Base-by-base conservation (phyloP, 306 rosid species). In the Pyrus bretschneideri region DNA sequence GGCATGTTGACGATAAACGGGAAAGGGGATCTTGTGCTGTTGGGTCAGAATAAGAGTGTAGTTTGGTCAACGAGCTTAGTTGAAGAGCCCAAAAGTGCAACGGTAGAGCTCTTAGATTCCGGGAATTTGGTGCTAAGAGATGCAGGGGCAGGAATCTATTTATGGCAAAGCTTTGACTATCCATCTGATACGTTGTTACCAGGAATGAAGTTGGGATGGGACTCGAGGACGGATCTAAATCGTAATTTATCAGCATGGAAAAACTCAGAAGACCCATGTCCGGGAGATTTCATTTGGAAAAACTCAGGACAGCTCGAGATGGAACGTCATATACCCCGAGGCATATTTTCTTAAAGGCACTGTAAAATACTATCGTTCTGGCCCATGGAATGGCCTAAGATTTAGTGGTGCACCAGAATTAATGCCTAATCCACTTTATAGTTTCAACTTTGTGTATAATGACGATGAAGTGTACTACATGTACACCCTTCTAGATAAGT, bases 91-190 rank as follows among this genome's bases (percentile, higher is more conserved):
- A 33, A 23, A 17, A 85, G 76, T 33, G 87, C 86, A 35, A 61
- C 72, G 5, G 31, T 73, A 3, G 81, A 84, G 82, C 89, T 91
- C 23, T 74, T 85, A 68, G 78, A 82, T 78, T 77, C 86, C 14
- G 96, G 91, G 31, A 91, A 88, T 64, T 80, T 88, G 14, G 87
- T 91, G 1, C 23, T 84, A 21, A 82, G 78, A 72, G 82, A 82
- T 35, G 65, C 73, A 14, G 69, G 61, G 30, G 49, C 82, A 3
- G 83, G 70, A 55, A 10, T 44, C 46, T 86, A 77, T 68, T 71
- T 81, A 70, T 88, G 93, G 96, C 88, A 91, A 57, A 85, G 93
- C 79, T 88, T 87, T 57, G 91, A 91, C 58, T 81, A 91, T 70
- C 96, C 93, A 25, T 70, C 78, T 67, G 90, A 89, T 58, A 84